A percentile compares a stretch with the other conserved stretches of the same genome.
phyloP scores from a whole-genome alignment of 2,329 filamentous ascomycete genomes.

The Calonectria pseudoturangicola region DNA sequence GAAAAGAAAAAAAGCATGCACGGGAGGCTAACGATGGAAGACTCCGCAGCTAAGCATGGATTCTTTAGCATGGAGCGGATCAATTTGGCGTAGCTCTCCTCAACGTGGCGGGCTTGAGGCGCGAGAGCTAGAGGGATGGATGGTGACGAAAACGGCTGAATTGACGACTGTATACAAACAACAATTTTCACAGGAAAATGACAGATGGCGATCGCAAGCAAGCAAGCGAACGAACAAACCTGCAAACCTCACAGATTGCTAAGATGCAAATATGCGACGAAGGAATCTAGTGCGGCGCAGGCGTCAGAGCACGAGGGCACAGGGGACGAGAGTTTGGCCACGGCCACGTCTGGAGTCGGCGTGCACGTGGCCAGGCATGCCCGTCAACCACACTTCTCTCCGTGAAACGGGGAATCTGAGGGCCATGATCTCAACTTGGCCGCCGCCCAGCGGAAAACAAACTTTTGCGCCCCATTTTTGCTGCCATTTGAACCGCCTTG shows the following conservation, averaged over 20 bases:
- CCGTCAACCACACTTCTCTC: background rate
- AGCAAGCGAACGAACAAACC: no score
- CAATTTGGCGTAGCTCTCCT: constrained; percentile 1
- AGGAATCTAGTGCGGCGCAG: background rate
- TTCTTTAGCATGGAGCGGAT: constrained; percentile 5
- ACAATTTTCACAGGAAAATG: background rate
- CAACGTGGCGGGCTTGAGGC: constrained; percentile 2
- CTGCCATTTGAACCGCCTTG: constrained; percentile 32
- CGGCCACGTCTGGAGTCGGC: background rate
- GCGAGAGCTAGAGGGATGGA: background rate
- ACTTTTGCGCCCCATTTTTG: constrained; percentile 16
- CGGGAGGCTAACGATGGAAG: constrained; percentile 13
- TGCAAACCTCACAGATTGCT: background rate
- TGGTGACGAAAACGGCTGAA: background rate
- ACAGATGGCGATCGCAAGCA: background rate
- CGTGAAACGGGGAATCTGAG: background rate
- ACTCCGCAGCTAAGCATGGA: constrained; percentile 15
- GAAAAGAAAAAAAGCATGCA: background rate
- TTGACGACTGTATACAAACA: background rate
- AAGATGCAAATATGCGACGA: background rate
- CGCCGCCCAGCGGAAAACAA: background rate
- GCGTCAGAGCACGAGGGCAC: background rate
- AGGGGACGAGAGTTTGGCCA: constrained; percentile 5
- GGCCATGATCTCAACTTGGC: background rate
- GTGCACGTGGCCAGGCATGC: background rate